Evolutionary conservation across 2,329 filamentous ascomycete species (phyloP).

Genomic region (Fusarium proliferatum): DNA sequence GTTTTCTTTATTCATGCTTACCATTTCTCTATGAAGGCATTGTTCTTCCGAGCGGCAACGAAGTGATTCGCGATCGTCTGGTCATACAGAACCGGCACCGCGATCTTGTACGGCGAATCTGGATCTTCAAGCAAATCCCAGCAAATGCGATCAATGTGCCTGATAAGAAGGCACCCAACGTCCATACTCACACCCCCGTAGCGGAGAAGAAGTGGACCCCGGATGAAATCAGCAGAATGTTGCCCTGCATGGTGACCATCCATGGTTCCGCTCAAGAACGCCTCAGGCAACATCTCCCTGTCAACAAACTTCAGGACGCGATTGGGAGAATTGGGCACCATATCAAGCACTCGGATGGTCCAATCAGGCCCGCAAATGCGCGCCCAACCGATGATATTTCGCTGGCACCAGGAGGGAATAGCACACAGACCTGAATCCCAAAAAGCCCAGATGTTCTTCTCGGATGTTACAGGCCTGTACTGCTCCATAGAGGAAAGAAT

Average conservation of each 20-base stretch:
- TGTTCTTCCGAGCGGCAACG: background rate
- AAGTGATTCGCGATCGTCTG: background rate
- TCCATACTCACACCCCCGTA: background rate
- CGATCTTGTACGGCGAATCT: background rate
- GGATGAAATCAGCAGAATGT: background rate
- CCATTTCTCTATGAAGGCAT: background rate
- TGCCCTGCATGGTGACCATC: background rate
- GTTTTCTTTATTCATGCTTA: fast-evolving
- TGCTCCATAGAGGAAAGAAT: background rate
- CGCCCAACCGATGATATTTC: background rate
- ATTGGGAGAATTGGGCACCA: fast-evolving
- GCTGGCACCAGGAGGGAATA: background rate
- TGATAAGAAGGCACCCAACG: background rate
- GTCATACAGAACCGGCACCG: background rate
- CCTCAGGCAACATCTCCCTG: background rate
- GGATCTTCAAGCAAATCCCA: background rate
- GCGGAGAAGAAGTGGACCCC: background rate
- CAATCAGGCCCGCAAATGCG: background rate
- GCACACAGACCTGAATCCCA: background rate
- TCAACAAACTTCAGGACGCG: background rate
- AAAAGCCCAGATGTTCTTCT: background rate
- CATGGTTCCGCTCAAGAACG: background rate
- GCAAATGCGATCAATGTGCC: background rate
- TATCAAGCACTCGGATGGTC: background rate
- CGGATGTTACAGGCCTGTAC: background rate